These are phyloP conservation scores for Euphorbia tirucalli DNA, from an alignment of 345 rosid genomes.

Conservation along the genomic window DNA sequence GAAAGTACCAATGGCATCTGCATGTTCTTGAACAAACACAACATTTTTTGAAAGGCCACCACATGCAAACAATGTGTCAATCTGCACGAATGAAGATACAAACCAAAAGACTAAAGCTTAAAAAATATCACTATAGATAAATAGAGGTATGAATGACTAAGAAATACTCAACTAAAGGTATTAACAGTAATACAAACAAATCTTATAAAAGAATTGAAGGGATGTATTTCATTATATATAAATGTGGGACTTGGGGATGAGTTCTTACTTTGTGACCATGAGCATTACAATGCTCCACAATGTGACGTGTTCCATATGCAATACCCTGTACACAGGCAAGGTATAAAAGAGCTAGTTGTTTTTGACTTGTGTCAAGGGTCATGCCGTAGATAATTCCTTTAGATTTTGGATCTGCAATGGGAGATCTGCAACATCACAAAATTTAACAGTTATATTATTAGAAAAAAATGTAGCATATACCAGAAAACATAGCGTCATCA, in stretches of 20 bases:
- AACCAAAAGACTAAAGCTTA: background rate
- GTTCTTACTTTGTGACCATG: constrained; percentile 81
- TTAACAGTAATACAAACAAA: background rate
- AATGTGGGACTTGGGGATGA: background rate
- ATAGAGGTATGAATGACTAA: background rate
- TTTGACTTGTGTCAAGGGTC: constrained; percentile 83
- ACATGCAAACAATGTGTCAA: constrained; percentile 79
- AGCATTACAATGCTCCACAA: constrained; percentile 84
- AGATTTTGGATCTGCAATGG: constrained; percentile 81
- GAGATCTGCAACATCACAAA: constrained; percentile 66
- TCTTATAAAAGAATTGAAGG: background rate
- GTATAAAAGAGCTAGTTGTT: constrained; percentile 77
- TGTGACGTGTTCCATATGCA: constrained; percentile 94
- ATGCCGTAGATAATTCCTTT: constrained; percentile 80
- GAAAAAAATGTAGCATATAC: constrained; percentile 4
- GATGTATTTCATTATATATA: background rate
- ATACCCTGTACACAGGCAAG: constrained; percentile 79
- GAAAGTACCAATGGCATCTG: constrained; percentile 68
- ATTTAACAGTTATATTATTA: constrained; percentile 1
- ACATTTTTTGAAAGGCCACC: constrained; percentile 84
- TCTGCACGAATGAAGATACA: constrained; percentile 39
- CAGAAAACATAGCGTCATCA: background rate
- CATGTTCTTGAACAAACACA: constrained; percentile 80
- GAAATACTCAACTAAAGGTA: background rate
- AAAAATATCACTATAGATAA: background rate